Conservation (phyloP, 2,329 filamentous ascomycete genomes). For the Zymoseptoria brevis region DNA sequence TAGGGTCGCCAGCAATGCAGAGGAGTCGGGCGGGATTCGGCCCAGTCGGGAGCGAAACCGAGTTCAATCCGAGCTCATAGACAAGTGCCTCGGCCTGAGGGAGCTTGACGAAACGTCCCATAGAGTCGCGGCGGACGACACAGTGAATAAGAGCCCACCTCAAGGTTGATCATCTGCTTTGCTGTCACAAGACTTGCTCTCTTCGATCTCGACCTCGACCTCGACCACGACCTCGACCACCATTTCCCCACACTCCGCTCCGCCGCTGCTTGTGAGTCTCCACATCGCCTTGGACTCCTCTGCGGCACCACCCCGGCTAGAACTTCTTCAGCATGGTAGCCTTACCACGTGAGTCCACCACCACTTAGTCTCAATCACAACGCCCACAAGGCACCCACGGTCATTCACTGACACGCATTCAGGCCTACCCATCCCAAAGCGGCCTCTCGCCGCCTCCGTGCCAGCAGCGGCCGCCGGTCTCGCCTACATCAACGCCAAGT, state of each 20-base stretch:
- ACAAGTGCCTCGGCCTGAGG: background rate
- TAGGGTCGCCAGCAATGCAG: background rate
- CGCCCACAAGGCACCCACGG: too few species aligned
- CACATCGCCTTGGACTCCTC: background rate
- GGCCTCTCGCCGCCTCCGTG: constrained; percentile 5
- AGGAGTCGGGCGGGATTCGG: background rate
- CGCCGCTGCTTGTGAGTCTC: background rate
- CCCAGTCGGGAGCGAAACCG: background rate
- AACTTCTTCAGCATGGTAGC: background rate
- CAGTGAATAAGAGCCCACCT: background rate
- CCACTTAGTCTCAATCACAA: background rate
- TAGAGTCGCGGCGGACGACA: background rate
- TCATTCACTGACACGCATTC: background rate
- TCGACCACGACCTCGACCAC: background rate
- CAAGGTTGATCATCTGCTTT: background rate
- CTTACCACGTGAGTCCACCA: background rate
- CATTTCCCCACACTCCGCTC: background rate
- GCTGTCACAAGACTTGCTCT: background rate
- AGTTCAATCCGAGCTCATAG: background rate
- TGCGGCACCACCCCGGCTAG: background rate
- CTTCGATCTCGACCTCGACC: background rate
- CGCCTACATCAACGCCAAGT: constrained; percentile 72
- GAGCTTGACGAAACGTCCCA: background rate
- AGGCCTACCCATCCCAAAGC: constrained; percentile 3
- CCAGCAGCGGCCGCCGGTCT: constrained; percentile 54